Base-by-base conservation (phyloP, 2,329 filamentous ascomycete genomes). In the Fusarium equiseti region DNA sequence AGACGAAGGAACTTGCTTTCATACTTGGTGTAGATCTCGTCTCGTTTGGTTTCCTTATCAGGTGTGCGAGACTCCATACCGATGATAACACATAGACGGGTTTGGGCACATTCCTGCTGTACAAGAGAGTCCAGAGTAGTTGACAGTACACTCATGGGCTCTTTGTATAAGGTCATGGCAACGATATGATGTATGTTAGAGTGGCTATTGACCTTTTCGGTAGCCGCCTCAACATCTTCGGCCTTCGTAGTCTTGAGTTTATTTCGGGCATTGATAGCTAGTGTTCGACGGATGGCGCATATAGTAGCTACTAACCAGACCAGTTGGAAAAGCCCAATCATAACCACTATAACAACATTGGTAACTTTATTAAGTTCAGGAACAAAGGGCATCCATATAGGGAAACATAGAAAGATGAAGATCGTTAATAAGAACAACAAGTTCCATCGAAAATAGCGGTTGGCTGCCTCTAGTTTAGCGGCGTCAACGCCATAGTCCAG, bases 401-500 rank as follows among this genome's bases (percentile, higher is more conserved):
- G 67, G 31, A 70, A 70, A 12, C 62, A 16, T n/a, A 70, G 61
- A 46, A 70, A 70, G 16, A n/a, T 35, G 8, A 66, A 66, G 16
- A 70, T 62, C 15, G 58, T 54, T 1, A 55, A 20, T 11, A 70
- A 46, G 18, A 70, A 66, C 5, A 70, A 48, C 9, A 70, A 12
- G 24, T 70, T 70, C 67, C 67, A 70, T 20, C 66, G 67, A 44
- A 70, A 32, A 52, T 70, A 70, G 7, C 66, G 52, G 32, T 70
- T 70, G 6, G 67, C 67, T 66, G 55, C 55, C 35, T 70, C 66
- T 4, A 70, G 52, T 18, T 70, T 70, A 4, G 55, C 55, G 48
- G 67, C 67, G 16, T 66, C 13, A 20, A 38, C 46, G 32, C 67
- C 66, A 55, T 9, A 57, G 43, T 70, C 51, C 18, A 66, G 38